These are phyloP conservation scores for Antrodiella citrinella DNA, from an alignment of 768 basidiomycete species.

Conservation along the genomic window DNA sequence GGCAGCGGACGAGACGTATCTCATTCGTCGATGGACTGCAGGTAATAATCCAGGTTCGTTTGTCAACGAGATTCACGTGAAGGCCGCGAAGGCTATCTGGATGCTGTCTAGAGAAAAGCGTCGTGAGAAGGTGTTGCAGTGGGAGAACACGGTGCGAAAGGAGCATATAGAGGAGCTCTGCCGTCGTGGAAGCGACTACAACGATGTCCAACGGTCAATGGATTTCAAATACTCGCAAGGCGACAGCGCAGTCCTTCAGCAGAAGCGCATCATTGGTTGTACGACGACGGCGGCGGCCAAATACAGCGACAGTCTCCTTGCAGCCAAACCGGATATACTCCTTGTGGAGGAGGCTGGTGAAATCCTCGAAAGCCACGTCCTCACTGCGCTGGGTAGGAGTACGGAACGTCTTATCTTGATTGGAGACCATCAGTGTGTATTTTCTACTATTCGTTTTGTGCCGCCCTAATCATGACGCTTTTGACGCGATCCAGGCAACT, in stretches of 20 bases:
- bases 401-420: conserved; percentile 56
- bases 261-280: conserved; percentile 54
- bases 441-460: not conserved
- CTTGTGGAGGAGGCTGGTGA: conserved; percentile 71
- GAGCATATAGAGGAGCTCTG: conserved; percentile 29
- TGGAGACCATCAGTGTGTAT: conserved; percentile 57
- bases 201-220: conserved; percentile 30
- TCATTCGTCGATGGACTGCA: conserved; percentile 39
- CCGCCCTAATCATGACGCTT: not conserved
- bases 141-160: conserved; percentile 28
- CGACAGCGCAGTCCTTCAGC: conserved; percentile 26
- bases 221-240: conserved; percentile 28
- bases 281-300: conserved; percentile 68
- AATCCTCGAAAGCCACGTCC: conserved; percentile 58
- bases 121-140: conserved; percentile 19
- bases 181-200: conserved; percentile 27
- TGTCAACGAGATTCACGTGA: conserved; percentile 17
- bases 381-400: conserved; percentile 43
- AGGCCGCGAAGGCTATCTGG: conserved; percentile 28
- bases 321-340: conserved; percentile 39
- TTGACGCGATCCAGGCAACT: conserved; percentile 65
- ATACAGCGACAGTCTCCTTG: conserved; percentile 38
- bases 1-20: conserved; percentile 28
- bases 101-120: conserved; percentile 23
- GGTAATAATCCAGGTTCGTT: conserved; percentile 40